A percentile compares a stretch with the other conserved stretches of the same genome.
These are phyloP conservation scores for Chalciporus piperatus DNA, from an alignment of 768 basidiomycete genomes.

Conservation along the genomic window DNA sequence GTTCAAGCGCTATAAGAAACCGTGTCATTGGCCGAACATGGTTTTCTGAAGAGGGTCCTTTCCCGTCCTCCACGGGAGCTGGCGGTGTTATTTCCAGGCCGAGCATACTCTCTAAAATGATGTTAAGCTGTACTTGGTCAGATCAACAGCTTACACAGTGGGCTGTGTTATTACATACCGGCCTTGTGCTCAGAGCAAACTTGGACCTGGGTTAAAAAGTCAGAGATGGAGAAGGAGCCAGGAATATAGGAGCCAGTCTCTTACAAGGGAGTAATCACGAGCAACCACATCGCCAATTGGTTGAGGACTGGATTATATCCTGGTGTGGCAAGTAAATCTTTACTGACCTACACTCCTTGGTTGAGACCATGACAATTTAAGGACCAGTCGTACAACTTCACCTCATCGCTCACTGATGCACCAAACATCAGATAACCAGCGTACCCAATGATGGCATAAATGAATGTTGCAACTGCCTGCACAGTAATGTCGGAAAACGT, in stretches of 20 bases:
- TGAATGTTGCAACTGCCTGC: constrained; percentile 59
- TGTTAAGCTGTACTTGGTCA: constrained; percentile 54
- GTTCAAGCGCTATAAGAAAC: constrained; percentile 48
- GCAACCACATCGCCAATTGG: constrained; percentile 76
- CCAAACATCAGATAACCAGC: constrained; percentile 95
- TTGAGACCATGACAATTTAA: neutral
- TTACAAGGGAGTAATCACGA: constrained; percentile 75
- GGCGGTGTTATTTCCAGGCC: constrained; percentile 49
- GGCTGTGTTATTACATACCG: constrained; percentile 43
- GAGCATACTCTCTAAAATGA: constrained; percentile 77
- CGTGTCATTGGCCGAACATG: constrained; percentile 30
- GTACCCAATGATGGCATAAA: constrained; percentile 68
- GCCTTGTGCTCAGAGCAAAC: constrained; percentile 80
- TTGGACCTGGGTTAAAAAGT: constrained; percentile 58
- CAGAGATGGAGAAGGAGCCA: constrained; percentile 7
- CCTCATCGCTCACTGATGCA: constrained; percentile 73
- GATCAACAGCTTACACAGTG: neutral
- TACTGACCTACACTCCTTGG: constrained; percentile 59
- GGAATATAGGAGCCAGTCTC: constrained; percentile 16
- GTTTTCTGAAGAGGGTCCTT: constrained; percentile 12
- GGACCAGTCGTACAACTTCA: constrained; percentile 29
- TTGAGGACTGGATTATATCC: constrained; percentile 75
- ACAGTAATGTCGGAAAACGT: neutral
- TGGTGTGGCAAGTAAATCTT: constrained; percentile 68
- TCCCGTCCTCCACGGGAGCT: constrained; percentile 26